Conservation (phyloP, 2,329 filamentous ascomycete species). For the Amphichorda felina region DNA sequence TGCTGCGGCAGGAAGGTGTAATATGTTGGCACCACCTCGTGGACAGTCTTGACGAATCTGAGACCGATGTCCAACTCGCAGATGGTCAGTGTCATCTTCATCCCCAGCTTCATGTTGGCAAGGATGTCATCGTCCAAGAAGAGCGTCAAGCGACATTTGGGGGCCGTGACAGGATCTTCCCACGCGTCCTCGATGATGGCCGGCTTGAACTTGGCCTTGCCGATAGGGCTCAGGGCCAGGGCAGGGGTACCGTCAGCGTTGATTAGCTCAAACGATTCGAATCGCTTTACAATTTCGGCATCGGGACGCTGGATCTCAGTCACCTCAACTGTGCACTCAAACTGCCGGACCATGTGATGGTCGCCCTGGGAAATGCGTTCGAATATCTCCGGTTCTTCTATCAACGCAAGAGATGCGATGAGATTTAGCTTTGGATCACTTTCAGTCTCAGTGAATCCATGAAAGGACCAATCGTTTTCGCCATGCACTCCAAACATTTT, state of each 20-base stretch:
- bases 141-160: constrained; percentile 28
- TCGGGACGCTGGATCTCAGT: constrained; percentile 33
- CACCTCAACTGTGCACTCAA: constrained; percentile 50
- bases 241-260: constrained; percentile 17
- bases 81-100: constrained; percentile 47
- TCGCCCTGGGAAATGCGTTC: constrained; percentile 4
- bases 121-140: constrained; percentile 53
- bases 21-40: constrained; percentile 46
- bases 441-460: neutral
- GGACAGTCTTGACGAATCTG: constrained; percentile 50
- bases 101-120: constrained; percentile 45
- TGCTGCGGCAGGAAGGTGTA: constrained; percentile 56
- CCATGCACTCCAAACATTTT: constrained; percentile 44
- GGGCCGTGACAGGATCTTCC: constrained; percentile 17
- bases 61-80: constrained; percentile 50
- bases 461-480: constrained; percentile 16
- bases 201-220: constrained; percentile 29
- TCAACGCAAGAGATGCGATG: neutral
- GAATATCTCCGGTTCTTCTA: constrained; percentile 17
- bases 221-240: constrained; percentile 25
- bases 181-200: constrained; percentile 35
- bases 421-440: neutral
- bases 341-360: constrained; percentile 26
- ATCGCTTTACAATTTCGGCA: constrained; percentile 24
- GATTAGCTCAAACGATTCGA: constrained; percentile 23